A percentile compares a stretch with the other conserved stretches of the same genome.
Conservation (phyloP, 768 basidiomycete genomes). For the Holtermanniella nyarrowii region DNA sequence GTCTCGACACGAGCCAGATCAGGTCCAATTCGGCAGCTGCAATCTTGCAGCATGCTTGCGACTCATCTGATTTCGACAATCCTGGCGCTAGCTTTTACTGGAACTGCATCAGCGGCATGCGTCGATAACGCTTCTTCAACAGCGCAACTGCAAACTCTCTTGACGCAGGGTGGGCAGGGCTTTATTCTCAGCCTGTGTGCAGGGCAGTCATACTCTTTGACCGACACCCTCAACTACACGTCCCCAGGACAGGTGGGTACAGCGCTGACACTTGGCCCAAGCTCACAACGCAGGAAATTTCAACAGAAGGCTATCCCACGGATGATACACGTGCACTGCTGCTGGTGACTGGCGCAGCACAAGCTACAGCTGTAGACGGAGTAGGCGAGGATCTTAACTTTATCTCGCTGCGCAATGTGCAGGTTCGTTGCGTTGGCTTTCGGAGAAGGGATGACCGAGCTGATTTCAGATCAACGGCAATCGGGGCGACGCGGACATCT, state of each 20-base stretch:
- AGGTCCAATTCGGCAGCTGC: no score
- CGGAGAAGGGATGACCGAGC: neutral
- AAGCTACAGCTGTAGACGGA: conserved; percentile 54
- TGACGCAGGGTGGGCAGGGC: conserved; percentile 40
- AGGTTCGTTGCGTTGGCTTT: conserved; percentile 37
- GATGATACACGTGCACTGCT: conserved; percentile 59
- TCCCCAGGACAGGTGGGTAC: conserved; percentile 45
- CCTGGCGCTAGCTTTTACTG: neutral
- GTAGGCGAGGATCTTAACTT: conserved; percentile 49
- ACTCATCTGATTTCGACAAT: neutral
- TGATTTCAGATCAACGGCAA: conserved; percentile 59
- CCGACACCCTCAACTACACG: conserved; percentile 57
- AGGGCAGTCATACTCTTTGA: conserved; percentile 52
- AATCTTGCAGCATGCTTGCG: neutral
- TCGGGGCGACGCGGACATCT: conserved; percentile 47
- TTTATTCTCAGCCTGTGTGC: conserved; percentile 62
- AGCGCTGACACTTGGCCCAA: neutral
- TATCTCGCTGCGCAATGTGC: conserved; percentile 59
- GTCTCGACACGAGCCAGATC: no score
- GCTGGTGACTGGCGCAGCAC: conserved; percentile 54
- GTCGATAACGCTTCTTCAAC: conserved; percentile 21
- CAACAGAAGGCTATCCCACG: conserved; percentile 64
- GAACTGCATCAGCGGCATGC: conserved; percentile 13
- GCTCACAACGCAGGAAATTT: conserved; percentile 57
- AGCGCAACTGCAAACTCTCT: conserved; percentile 13